A percentile compares a stretch with the other conserved stretches of the same genome.
These are phyloP conservation scores for Dendryphion nanum DNA, from an alignment of 2,329 filamentous ascomycete species.

Conservation along the genomic window DNA sequence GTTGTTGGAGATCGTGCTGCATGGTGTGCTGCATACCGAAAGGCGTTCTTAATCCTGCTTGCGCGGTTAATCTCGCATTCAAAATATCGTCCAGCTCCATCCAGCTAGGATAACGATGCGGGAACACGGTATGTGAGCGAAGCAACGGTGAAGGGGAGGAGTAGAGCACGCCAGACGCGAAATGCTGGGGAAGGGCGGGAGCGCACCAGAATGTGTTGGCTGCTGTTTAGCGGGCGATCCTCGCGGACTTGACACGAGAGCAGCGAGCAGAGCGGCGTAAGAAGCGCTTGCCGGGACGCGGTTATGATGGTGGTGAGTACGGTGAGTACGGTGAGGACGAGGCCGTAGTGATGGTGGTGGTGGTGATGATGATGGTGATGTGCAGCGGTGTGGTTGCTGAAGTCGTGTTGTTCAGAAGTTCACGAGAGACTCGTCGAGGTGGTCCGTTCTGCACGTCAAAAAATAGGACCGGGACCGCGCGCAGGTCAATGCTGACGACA, in stretches of 20 bases:
- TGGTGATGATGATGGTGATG: constrained; percentile 19
- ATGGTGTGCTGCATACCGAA: constrained; percentile 44
- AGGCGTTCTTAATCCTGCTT: constrained; percentile 33
- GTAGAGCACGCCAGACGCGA: constrained; percentile 14
- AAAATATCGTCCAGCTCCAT: constrained; percentile 44
- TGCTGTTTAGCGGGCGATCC: constrained; percentile 7
- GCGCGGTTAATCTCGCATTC: constrained; percentile 42
- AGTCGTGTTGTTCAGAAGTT: no score
- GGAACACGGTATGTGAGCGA: constrained; percentile 10
- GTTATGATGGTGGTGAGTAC: neutral
- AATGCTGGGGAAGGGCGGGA: constrained; percentile 13
- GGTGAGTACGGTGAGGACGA: neutral
- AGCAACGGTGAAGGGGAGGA: constrained; percentile 4
- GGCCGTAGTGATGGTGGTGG: constrained; percentile 8
- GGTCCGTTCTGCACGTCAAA: constrained; percentile 30
- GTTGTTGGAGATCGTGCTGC: constrained; percentile 42
- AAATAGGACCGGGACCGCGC: constrained; percentile 34
- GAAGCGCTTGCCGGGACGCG: neutral
- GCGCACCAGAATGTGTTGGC: constrained; percentile 24
- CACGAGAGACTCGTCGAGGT: constrained; percentile 20
- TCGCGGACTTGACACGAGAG: no score
- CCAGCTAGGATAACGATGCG: constrained; percentile 12
- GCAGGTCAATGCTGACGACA: constrained; percentile 40
- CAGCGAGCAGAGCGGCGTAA: constrained; percentile 12
- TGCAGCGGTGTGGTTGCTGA: constrained; percentile 9